Percentiles rank a stretch among this genome's conserved stretches.
phyloP scores from a whole-genome alignment of 2,329 filamentous ascomycete species.

The Phyllosticta paracitricarpa region DNA sequence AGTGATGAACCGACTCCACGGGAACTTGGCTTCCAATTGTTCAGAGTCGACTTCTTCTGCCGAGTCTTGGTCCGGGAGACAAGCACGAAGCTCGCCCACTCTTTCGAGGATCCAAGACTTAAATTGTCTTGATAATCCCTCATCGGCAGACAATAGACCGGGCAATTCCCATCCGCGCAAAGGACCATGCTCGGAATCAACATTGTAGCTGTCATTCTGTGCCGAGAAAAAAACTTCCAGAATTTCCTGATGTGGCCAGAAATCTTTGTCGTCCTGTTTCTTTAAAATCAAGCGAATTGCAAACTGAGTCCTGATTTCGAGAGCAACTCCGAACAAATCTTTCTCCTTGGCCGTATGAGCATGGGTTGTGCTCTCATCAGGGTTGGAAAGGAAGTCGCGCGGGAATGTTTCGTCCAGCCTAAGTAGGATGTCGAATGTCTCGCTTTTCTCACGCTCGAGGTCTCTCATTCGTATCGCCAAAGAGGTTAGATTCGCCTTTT shows the following conservation, averaged over 20 bases:
- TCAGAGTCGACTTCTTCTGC: slow-evolving; percentile 31
- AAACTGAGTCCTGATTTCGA: slow-evolving; percentile 47
- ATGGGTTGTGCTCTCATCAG: slow-evolving; percentile 10
- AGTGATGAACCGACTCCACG: slow-evolving; percentile 41
- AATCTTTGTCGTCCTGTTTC: slow-evolving; percentile 21
- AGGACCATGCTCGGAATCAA: slow-evolving; percentile 12
- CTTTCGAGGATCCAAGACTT: slow-evolving; percentile 27
- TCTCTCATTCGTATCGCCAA: slow-evolving; percentile 30
- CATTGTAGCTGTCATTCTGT: slow-evolving; percentile 7
- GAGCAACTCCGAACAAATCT: slow-evolving; percentile 32
- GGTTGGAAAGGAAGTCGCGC: slow-evolving; percentile 21
- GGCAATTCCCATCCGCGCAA: slow-evolving; percentile 27
- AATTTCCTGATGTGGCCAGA: slow-evolving; percentile 28
- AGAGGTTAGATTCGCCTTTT: slow-evolving; percentile 34
- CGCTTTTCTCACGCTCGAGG: slow-evolving; percentile 19
- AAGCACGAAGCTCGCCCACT: slow-evolving; percentile 27
- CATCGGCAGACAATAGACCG: slow-evolving; percentile 29
- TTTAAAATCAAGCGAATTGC: slow-evolving; percentile 41
- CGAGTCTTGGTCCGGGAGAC: slow-evolving; percentile 26
- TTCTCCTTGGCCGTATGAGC: slow-evolving; percentile 16
- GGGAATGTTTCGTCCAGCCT: slow-evolving; percentile 28
- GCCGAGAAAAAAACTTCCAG: slow-evolving; percentile 34
- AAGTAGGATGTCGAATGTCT: slow-evolving; percentile 21
- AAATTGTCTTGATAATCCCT: slow-evolving; percentile 27
- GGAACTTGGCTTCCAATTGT: slow-evolving; percentile 35